Evolutionary conservation across 129 eudicot genomes (phyloP), one percentile per base, ranked within the genome.

Genomic region (Erigeron canadensis): DNA sequence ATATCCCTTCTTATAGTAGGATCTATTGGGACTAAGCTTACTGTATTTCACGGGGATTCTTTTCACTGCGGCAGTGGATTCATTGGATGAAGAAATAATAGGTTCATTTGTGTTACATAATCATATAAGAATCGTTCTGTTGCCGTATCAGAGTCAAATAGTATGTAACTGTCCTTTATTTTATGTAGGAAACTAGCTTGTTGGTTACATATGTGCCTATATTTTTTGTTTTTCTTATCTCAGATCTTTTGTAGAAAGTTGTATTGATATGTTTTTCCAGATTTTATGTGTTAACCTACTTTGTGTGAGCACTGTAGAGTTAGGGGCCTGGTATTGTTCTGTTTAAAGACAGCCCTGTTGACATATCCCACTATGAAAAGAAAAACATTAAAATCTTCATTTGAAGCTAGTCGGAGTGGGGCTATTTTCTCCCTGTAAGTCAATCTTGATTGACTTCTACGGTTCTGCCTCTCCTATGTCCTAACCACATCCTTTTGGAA

Each of bases 91-190:
- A 28, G 34, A 28, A 28, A 28, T 28, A 28, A 28, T 28, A 28
- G 34, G 34, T 17, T 67, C 43, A 1, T 4, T 38, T 55, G 62
- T 69, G 47, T 40, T 69, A 12, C 61, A 45, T n/a, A n/a, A n/a
- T n/a, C n/a, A n/a, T 19, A 40, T 38, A 73, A 38, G 70, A 17
- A 58, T 9, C 16, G 61, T 73, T 63, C 15, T 48, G 19, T 48
- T 62, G 69, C 42, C 12, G 3, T 71, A 69, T 21, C 40, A 39
- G 10, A 51, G 10, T 19, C 28, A 51, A 45, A 37, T 53, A 9
- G 48, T 47, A 69, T 69, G 63, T 10, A 51, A 69, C 37, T 21
- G 55, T 8, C 38, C 23, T 50, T 1, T 51, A 39, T 37, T 42
- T 17, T 46, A 67, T 44, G 54, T 55, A 21, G 42, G 50, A 57